These are phyloP conservation scores for Pichia nakasei DNA, from an alignment of 805 yeast genomes.

Conservation along the genomic window DNA sequence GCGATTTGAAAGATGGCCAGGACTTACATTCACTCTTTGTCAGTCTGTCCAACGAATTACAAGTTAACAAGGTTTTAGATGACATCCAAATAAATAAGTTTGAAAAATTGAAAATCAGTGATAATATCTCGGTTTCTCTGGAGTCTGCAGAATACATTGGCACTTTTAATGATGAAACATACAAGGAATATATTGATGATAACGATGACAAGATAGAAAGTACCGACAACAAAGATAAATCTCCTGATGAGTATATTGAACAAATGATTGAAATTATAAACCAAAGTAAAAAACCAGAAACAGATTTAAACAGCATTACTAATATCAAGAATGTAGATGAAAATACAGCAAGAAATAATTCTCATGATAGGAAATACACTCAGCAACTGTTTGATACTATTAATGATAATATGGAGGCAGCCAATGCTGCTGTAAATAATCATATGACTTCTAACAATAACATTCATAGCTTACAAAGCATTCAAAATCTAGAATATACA, in stretches of 20 bases:
- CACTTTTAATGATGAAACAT: not conserved
- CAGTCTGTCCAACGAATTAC: conserved; percentile 1
- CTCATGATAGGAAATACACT: not conserved
- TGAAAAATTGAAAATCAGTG: conserved; percentile 2
- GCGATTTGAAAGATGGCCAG: conserved; percentile 7
- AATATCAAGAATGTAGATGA: too few relatives aligned
- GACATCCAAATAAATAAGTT: conserved; percentile 1
- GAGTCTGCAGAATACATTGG: conserved; percentile 3
- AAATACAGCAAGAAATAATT: too few relatives aligned
- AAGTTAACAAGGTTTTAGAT: conserved; percentile 3
- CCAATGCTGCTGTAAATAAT: not conserved
- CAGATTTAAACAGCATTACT: too few relatives aligned
- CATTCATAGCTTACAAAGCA: too few relatives aligned
- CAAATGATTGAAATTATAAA: conserved; percentile 17
- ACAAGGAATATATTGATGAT: not conserved
- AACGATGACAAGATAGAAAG: not conserved
- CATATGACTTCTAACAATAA: conserved; percentile 5
- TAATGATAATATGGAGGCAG: not conserved
- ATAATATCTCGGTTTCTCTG: not conserved
- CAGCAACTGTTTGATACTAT: not conserved
- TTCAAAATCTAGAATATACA: too few relatives aligned
- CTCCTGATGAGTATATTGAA: conserved; percentile 19
- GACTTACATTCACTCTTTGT: conserved; percentile 4
- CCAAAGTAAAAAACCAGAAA: too few relatives aligned
- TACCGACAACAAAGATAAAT: not conserved